These are phyloP conservation scores for Pholiota microspora DNA, from an alignment of 768 basidiomycete species.

Conservation along the genomic window DNA sequence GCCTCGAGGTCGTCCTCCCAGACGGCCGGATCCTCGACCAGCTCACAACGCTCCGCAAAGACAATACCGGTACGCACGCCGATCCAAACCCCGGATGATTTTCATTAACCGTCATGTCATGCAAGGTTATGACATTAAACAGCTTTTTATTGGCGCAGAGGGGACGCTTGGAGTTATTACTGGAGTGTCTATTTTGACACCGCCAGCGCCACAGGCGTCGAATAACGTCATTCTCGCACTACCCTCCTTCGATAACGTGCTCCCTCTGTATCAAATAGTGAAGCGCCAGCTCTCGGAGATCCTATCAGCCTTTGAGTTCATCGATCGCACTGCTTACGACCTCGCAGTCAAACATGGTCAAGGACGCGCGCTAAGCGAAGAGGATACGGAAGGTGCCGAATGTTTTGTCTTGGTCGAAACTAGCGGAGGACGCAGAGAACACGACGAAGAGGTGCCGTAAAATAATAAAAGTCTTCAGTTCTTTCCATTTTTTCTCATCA, in stretches of 20 bases:
- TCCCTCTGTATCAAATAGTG: constrained; percentile 79
- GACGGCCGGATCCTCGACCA: constrained; percentile 91
- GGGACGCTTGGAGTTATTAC: constrained; percentile 96
- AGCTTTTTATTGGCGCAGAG: constrained; percentile 96
- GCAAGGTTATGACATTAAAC: constrained; percentile 99
- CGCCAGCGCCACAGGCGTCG: constrained; percentile 75
- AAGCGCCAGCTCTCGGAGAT: constrained; percentile 89
- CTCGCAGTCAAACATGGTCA: constrained; percentile 83
- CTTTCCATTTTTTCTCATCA: constrained; percentile 7
- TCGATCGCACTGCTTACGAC: constrained; percentile 84
- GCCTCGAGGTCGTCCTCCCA: constrained; percentile 92
- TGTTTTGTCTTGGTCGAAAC: constrained; percentile 96
- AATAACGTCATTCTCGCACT: constrained; percentile 93
- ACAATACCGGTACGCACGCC: constrained; percentile 79
- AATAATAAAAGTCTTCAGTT: too few relatives aligned
- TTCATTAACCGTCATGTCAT: constrained; percentile 6
- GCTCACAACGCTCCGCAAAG: constrained; percentile 88
- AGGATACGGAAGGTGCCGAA: constrained; percentile 73
- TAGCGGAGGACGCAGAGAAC: constrained; percentile 87
- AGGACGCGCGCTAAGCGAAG: constrained; percentile 69
- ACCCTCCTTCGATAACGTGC: constrained; percentile 82
- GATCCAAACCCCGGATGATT: neutral
- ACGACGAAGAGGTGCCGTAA: constrained; percentile 92
- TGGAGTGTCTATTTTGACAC: constrained; percentile 91
- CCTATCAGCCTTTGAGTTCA: constrained; percentile 95